These are phyloP conservation scores for Eucalyptus victrix DNA, from an alignment of 345 rosid genomes.

Conservation along the genomic window DNA sequence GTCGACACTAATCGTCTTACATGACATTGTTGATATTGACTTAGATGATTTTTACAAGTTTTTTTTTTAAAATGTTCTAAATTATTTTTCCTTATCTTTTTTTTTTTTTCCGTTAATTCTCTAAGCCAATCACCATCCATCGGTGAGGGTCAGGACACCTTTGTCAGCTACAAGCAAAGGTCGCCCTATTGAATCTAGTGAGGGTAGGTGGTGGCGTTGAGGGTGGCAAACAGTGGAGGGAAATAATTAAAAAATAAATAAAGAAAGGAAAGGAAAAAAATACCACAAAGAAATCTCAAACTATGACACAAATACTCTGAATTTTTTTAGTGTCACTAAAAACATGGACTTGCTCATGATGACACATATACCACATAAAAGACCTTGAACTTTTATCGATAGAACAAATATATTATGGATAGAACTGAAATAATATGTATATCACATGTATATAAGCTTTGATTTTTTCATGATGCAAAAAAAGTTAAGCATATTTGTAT, in stretches of 20 bases:
- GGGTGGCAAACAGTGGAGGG: background rate
- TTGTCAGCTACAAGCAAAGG: background rate
- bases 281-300: background rate
- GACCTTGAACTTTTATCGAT: too few relatives aligned
- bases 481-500: too few relatives aligned
- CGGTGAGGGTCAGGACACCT: background rate
- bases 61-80: background rate
- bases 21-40: background rate
- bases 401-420: too few relatives aligned
- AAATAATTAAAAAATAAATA: too few relatives aligned
- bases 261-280: too few relatives aligned
- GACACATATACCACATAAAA: background rate
- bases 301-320: background rate
- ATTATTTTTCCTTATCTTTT: background rate
- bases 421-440: fast-evolving
- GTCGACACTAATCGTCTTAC: fast-evolving
- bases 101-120: background rate
- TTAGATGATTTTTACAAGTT: background rate
- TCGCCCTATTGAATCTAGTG: fast-evolving
- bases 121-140: background rate
- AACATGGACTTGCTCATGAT: background rate
- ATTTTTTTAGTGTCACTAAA: background rate
- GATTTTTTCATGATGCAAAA: too few relatives aligned
- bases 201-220: background rate
- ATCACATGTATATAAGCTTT: too few relatives aligned